These are phyloP conservation scores for Cyberlindnera misumaiensis DNA, from an alignment of 805 yeast species.

Conservation along the genomic window DNA sequence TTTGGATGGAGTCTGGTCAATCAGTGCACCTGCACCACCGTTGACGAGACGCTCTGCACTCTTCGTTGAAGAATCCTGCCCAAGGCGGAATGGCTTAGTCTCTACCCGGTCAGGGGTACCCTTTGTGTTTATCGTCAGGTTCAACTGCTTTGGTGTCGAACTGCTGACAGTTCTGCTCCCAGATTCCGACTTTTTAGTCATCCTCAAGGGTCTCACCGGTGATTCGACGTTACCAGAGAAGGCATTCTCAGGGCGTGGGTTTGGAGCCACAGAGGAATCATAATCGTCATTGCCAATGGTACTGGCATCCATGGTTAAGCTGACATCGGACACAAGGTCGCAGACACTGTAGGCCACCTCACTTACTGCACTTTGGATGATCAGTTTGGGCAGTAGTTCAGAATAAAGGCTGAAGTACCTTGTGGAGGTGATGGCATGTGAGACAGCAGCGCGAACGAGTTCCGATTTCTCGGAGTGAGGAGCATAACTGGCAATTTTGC, in stretches of 20 bases:
- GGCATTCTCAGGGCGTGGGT: conserved; percentile 1
- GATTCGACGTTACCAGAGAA: conserved; percentile 21
- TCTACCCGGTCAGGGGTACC: conserved; percentile 1
- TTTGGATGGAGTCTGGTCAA: conserved; percentile 1
- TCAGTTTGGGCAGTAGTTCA: conserved; percentile 58
- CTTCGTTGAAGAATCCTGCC: conserved; percentile 1
- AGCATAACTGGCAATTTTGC: conserved; percentile 23
- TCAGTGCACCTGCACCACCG: no score
- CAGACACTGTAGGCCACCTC: conserved; percentile 65
- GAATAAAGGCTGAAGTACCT: conserved; percentile 64
- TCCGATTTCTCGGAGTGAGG: conserved; percentile 35
- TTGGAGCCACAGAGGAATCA: neutral
- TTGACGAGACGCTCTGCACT: no score
- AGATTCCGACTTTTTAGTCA: conserved; percentile 46
- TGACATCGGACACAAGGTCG: conserved; percentile 51
- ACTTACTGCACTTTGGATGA: conserved; percentile 68
- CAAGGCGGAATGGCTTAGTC: conserved; percentile 2
- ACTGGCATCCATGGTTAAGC: conserved; percentile 26
- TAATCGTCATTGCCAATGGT: neutral
- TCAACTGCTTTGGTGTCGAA: conserved; percentile 15
- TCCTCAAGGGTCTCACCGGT: conserved; percentile 63
- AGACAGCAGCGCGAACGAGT: conserved; percentile 56
- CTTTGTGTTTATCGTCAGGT: conserved; percentile 15
- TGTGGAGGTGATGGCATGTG: conserved; percentile 70
- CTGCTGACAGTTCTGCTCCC: conserved; percentile 10